A percentile compares a stretch with the other conserved stretches of the same genome.
phyloP scores from a whole-genome alignment of 306 rosid species.

The Prunus dulcis region DNA sequence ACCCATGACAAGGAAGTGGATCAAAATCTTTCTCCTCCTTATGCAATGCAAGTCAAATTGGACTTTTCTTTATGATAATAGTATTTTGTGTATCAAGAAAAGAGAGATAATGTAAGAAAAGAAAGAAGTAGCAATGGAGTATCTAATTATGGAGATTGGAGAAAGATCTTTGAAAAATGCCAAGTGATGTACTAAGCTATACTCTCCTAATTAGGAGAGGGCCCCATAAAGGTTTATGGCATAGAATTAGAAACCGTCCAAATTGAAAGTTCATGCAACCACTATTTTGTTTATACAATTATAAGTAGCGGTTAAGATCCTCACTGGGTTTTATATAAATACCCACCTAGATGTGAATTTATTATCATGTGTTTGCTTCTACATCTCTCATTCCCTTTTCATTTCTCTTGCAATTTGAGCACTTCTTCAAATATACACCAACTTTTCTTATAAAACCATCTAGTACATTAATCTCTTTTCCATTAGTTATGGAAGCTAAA shows the following conservation, averaged over 20 bases:
- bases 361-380: conserved; percentile 5
- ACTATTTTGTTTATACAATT: neutral
- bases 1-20: neutral
- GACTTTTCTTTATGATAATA: neutral
- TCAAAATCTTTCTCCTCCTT: neutral
- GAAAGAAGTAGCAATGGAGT: neutral
- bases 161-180: neutral
- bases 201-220: neutral
- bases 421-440: neutral
- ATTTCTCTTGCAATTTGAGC: neutral
- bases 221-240: neutral
- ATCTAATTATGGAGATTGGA: neutral
- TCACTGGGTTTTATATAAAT: conserved; percentile 16
- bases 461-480: neutral
- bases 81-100: neutral
- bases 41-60: neutral
- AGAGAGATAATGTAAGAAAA: neutral
- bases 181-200: neutral
- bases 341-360: conserved; percentile 1
- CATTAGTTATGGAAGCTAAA: conserved; percentile 20
- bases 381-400: neutral
- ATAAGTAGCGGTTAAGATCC: conserved; percentile 16
- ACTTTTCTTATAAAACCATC: neutral
- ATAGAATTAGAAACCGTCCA: conserved; percentile 15
- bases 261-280: conserved; percentile 9